These are phyloP conservation scores for Eucalyptus erythrocorys DNA, from an alignment of 345 rosid genomes.

Conservation along the genomic window DNA sequence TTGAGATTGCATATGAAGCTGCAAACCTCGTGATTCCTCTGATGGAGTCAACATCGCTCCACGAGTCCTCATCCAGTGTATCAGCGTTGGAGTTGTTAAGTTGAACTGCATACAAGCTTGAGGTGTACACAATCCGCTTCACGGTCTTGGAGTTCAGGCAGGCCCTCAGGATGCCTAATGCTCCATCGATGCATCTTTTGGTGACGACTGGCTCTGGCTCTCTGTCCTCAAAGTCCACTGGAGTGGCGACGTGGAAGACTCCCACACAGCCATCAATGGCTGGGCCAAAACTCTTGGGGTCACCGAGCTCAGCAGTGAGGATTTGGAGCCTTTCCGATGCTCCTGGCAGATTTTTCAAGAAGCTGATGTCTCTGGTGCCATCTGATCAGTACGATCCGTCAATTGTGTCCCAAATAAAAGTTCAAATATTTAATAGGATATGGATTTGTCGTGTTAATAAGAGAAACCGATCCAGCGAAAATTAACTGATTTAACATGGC, in stretches of 20 bases:
- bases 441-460: background rate
- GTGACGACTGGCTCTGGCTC: slow-evolving; percentile 36
- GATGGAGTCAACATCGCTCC: slow-evolving; percentile 11
- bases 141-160: slow-evolving; percentile 44
- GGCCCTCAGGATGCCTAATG: slow-evolving; percentile 34
- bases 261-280: slow-evolving; percentile 16
- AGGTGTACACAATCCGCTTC: slow-evolving; percentile 50
- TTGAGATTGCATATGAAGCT: background rate
- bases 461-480: background rate
- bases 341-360: background rate
- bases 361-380: background rate
- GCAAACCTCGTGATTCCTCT: background rate
- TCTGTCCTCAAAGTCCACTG: background rate
- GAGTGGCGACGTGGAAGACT: slow-evolving; percentile 10
- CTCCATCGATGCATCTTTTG: slow-evolving; percentile 31
- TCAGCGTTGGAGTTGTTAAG: background rate
- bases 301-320: slow-evolving; percentile 1
- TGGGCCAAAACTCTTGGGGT: slow-evolving; percentile 3
- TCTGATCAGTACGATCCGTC: background rate
- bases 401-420: no score
- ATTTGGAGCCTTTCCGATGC: slow-evolving; percentile 11
- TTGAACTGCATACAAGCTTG: slow-evolving; percentile 7
- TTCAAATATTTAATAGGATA: background rate
- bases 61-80: slow-evolving; percentile 14
- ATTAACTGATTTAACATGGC: background rate